Evolutionary conservation across 495 filamentous ascomycete species (phyloP).

Genomic region (Bacidia gigantensis): DNA sequence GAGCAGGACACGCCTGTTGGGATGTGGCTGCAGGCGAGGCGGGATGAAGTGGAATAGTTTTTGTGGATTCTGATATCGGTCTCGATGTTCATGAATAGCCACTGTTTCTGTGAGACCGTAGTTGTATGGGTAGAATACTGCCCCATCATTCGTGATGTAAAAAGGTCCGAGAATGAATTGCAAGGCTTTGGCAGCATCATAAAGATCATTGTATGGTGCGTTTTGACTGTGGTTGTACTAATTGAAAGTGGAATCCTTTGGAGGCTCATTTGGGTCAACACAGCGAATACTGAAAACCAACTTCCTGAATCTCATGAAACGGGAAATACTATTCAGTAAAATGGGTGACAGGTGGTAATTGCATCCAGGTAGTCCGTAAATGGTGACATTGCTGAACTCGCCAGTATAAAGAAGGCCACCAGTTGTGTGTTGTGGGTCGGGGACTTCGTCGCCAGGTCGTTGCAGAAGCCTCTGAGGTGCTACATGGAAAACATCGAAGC

Average conservation of each 20-base stretch:
- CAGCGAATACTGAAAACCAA: neutral
- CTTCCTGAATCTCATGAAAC: neutral
- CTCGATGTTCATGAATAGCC: neutral
- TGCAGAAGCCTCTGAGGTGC: too few species aligned
- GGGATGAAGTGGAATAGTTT: neutral
- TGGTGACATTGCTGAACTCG: neutral
- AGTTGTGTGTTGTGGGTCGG: too few species aligned
- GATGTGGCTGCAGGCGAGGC: neutral
- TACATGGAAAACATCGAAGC: too few species aligned
- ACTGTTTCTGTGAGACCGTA: neutral
- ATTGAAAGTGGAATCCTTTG: neutral
- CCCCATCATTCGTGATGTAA: neutral
- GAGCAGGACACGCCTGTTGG: neutral
- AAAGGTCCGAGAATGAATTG: neutral
- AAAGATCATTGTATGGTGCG: neutral
- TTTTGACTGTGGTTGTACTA: neutral
- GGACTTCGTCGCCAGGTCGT: too few species aligned
- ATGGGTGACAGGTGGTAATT: neutral
- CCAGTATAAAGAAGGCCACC: neutral
- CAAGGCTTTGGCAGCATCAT: neutral
- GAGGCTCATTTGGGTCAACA: neutral
- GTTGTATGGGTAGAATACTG: neutral
- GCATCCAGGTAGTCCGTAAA: neutral
- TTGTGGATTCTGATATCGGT: neutral
- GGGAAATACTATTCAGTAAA: neutral